Evolutionary conservation across 2,329 filamentous ascomycete genomes (phyloP), one percentile per base, ranked within the genome.

Genomic region (Aspergillus unguis): DNA sequence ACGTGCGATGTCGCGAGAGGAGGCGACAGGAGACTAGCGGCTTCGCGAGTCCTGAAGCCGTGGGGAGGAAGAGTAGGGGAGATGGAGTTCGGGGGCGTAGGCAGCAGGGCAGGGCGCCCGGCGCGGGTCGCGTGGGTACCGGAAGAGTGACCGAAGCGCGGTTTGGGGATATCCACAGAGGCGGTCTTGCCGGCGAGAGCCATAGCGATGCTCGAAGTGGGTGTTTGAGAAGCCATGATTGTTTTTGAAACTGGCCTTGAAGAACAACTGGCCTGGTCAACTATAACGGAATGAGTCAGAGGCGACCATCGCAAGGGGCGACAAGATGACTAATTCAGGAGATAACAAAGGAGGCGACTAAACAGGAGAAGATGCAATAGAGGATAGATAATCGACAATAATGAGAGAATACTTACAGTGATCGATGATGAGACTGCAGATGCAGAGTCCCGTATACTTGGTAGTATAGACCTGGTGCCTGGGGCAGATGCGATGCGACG

Each of bases 81-180:
- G 71, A 96, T 91, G 73, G 92, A 96, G 78, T 92, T 95, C 56
- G 92, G 92, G 68, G 92, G 92, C 71, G 92, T 96, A 58, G 88
- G 90, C 66, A 96, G 84, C 71, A 75, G 72, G 47, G 60, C 63
- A 43, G 66, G 65, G 40, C 71, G 66, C 40, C 64, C 64, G 23
- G 58, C 54, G 52, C 63, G 69, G 60, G 68, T 58, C 59, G 62
- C 65, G 63, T 65, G 63, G 55, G 49, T 55, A 53, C 60, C 59
- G 27, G 55, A 53, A 53, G 63, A 57, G 57, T 69, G 61, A 55
- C 62, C 62, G 44, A 62, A 62, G 57, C 73, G 73, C 50, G 72
- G 69, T 59, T 75, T 74, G 57, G 75, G 75, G 53, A 78, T 77
- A 60, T 77, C 74, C 61, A 78, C 71, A 38, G 73, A 77, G 53